Base-by-base conservation (phyloP, 208 protist species). In the Crithidia bombi region DNA sequence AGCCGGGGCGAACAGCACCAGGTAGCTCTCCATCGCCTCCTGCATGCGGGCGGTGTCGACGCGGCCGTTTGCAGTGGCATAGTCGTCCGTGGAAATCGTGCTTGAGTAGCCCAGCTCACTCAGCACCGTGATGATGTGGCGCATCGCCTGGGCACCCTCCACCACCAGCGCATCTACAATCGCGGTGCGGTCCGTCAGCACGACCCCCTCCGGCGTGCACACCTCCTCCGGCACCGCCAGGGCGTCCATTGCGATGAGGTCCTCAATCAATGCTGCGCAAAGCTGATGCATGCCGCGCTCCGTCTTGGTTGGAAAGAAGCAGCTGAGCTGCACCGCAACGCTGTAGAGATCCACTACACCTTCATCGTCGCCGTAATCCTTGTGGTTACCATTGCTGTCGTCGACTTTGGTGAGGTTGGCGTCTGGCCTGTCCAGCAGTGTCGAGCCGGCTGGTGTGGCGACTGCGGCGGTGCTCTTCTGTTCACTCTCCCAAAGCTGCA, bases 261-360 rank as follows among this genome's bases (percentile, higher is more conserved):
- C 73, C 39, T 76, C 63, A 15, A 75, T 69, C 12, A 83, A 55
- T 6, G 73, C 78, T 21, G 72, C 52, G 50, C 74, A 79, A 33
- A 73, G 55, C 39, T 65, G 62, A 21, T 66, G 66, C 57, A 75
- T 67, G 21, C 50, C 63, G 11, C 66, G 54, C 57, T 69, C 47
- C 25, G 49, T 68, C 73, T 86, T 86, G 38, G 28, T 46, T 0
- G 81, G 81, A 23, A 86, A 86, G 69, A 86, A 86, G 70, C 36
- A 61, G 36, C 55, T 46, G 11, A 86, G 71, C 43, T 76, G 54
- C 39, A 79, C 46, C 10, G 66, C 71, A 14, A 73, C 49, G 64
- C 59, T 61, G 69, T 72, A 82, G 12, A 86, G 63, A 51, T 83
- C 65, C 2, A 54, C 57, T 2, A 51, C 25, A 3, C 23, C 43